Percentiles rank a stretch among this genome's conserved stretches.
These are phyloP conservation scores for Venustampulla echinocandica DNA, from an alignment of 495 filamentous ascomycete species.

Conservation along the genomic window DNA sequence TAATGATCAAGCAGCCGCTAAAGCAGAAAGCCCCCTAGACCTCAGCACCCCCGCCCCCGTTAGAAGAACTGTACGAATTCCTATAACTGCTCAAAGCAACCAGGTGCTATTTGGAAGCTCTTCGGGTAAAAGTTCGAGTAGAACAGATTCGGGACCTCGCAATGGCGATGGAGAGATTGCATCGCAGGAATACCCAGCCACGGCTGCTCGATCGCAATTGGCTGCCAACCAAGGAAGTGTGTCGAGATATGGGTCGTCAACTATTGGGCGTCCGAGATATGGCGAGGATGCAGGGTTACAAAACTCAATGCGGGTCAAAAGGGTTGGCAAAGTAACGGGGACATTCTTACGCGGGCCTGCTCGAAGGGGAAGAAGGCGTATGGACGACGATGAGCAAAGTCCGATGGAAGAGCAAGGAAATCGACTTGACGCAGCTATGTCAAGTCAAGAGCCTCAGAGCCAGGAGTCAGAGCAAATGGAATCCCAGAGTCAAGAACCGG, in stretches of 20 bases:
- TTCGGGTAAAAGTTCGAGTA: slow-evolving; percentile 30
- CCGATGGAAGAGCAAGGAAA: slow-evolving; percentile 29
- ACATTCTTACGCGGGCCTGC: slow-evolving; percentile 68
- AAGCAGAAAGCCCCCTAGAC: slow-evolving; percentile 30
- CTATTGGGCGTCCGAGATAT: slow-evolving; percentile 38
- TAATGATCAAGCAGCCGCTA: slow-evolving; percentile 8
- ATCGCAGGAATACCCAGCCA: slow-evolving; percentile 32
- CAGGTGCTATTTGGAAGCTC: slow-evolving; percentile 31
- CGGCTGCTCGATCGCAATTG: slow-evolving; percentile 28
- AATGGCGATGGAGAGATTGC: slow-evolving; percentile 28
- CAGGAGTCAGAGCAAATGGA: slow-evolving; percentile 19
- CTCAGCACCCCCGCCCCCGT: slow-evolving; percentile 61
- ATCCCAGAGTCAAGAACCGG: slow-evolving; percentile 11
- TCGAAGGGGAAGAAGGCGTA: slow-evolving; percentile 59
- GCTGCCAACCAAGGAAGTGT: slow-evolving; percentile 34
- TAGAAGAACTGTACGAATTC: slow-evolving; percentile 55
- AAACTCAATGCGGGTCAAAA: slow-evolving; percentile 64
- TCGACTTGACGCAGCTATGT: slow-evolving; percentile 21
- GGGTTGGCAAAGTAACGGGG: slow-evolving; percentile 60
- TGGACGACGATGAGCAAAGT: slow-evolving; percentile 53
- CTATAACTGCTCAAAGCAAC: slow-evolving; percentile 35
- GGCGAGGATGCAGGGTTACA: slow-evolving; percentile 51
- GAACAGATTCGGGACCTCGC: slow-evolving; percentile 25
- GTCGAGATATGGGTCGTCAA: slow-evolving; percentile 42
- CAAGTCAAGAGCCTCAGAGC: slow-evolving; percentile 23